Percentiles rank a stretch among this genome's conserved stretches.
Evolutionary conservation across 2,329 filamentous ascomycete genomes (phyloP).

Genomic region (Colletotrichum tofieldiae): DNA sequence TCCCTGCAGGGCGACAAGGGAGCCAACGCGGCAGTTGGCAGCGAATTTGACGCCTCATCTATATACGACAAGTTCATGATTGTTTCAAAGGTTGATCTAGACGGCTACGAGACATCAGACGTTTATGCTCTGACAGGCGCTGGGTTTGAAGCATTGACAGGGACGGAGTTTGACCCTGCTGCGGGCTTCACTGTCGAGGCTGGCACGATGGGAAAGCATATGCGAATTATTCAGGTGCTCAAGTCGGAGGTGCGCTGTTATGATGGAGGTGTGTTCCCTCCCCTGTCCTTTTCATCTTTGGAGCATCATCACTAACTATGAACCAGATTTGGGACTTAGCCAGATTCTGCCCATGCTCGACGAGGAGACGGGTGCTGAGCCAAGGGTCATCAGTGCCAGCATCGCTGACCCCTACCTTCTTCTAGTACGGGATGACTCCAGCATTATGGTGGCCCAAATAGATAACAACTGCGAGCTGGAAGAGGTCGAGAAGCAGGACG

Average conservation of each 20-base stretch:
- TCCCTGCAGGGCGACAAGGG: conserved; percentile 68
- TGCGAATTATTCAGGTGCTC: conserved; percentile 88
- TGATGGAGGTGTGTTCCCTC: conserved; percentile 79
- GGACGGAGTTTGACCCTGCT: conserved; percentile 92
- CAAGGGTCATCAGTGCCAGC: conserved; percentile 83
- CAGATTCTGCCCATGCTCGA: conserved; percentile 96
- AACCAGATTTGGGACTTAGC: conserved; percentile 83
- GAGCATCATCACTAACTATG: conserved; percentile 16
- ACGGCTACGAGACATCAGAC: conserved; percentile 82
- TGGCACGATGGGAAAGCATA: conserved; percentile 84
- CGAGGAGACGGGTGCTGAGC: conserved; percentile 87
- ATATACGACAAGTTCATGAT: conserved; percentile 87
- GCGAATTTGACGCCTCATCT: conserved; percentile 71
- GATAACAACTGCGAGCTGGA: conserved; percentile 89
- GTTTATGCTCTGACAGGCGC: conserved; percentile 83
- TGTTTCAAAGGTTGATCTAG: conserved; percentile 79
- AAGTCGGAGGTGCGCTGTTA: conserved; percentile 92
- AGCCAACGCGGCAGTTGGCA: conserved; percentile 63
- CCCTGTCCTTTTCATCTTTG: conserved; percentile 14
- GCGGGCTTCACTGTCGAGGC: conserved; percentile 91
- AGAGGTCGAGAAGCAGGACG: conserved; percentile 78
- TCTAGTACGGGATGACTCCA: conserved; percentile 87
- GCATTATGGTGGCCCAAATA: conserved; percentile 83
- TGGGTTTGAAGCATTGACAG: conserved; percentile 81
- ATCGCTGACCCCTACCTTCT: conserved; percentile 91